phyloP scores from a whole-genome alignment of 176 grass and related monocot genomes.

The Thinopyrum elongatum region DNA sequence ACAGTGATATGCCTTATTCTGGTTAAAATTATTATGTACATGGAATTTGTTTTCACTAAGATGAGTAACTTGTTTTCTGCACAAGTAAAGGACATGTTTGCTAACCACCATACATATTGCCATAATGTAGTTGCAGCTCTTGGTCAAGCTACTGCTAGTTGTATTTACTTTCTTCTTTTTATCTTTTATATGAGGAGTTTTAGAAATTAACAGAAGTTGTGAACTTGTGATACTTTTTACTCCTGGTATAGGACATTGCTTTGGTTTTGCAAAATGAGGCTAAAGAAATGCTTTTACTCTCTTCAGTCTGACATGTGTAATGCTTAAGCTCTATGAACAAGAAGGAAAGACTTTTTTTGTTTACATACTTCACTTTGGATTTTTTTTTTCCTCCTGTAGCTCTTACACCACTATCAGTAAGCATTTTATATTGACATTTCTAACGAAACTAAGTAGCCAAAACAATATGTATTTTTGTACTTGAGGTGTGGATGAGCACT shows the following conservation, averaged over 20 bases:
- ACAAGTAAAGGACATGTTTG: background rate
- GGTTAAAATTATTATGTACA: background rate
- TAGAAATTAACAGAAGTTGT: background rate
- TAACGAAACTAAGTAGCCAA: background rate
- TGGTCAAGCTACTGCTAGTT: background rate
- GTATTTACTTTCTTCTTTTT: background rate
- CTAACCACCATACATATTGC: background rate
- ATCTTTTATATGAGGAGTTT: background rate
- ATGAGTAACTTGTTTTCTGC: constrained; percentile 1
- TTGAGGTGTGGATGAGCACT: background rate
- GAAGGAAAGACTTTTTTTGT: background rate
- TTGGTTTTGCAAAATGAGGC: background rate
- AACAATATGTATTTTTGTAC: background rate
- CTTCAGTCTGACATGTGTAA: background rate
- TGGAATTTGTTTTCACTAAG: background rate
- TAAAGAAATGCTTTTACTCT: background rate
- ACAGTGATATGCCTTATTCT: background rate
- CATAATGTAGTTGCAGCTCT: background rate
- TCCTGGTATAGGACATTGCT: background rate
- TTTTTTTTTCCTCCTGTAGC: background rate
- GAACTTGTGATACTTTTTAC: background rate
- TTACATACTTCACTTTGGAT: background rate
- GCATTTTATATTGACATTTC: background rate
- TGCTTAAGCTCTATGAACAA: background rate
- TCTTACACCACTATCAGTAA: background rate